Conservation (phyloP, 345 rosid species). For the Boechera retrofracta region DNA sequence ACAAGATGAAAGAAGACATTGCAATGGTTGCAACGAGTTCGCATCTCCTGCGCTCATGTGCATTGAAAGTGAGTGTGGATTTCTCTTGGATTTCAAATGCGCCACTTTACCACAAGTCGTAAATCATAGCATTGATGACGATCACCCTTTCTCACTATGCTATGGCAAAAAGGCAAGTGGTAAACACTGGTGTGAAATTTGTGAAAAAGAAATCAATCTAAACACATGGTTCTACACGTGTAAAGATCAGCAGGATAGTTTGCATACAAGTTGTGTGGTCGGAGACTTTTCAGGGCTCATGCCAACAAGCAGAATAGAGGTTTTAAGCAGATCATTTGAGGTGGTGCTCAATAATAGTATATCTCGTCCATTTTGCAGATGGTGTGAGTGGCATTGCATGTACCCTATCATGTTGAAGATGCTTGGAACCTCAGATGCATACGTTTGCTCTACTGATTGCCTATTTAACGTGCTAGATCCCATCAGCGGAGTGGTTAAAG, state of each 20-base stretch:
- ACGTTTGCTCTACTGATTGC: neutral
- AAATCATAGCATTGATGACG: too few relatives aligned
- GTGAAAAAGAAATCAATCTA: neutral
- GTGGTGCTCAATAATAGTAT: constrained; percentile 1
- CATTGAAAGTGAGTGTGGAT: neutral
- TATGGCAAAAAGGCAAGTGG: neutral
- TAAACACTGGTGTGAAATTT: neutral
- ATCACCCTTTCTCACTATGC: neutral
- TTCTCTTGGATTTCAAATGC: neutral
- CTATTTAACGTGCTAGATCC: neutral
- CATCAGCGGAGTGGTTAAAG: neutral
- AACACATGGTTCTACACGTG: constrained; percentile 16
- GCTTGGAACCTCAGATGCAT: neutral
- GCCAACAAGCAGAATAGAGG: neutral
- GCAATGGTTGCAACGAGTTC: neutral
- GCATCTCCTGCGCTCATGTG: neutral
- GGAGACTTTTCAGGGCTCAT: neutral
- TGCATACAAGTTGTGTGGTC: neutral
- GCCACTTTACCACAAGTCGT: neutral
- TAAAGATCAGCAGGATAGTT: neutral
- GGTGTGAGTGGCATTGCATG: neutral
- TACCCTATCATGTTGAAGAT: neutral
- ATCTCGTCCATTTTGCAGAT: neutral
- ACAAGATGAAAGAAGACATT: neutral
- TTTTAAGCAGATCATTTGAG: too few relatives aligned